Conservation (phyloP, 805 yeast species). For the Helenozyma baotianmanensis region DNA sequence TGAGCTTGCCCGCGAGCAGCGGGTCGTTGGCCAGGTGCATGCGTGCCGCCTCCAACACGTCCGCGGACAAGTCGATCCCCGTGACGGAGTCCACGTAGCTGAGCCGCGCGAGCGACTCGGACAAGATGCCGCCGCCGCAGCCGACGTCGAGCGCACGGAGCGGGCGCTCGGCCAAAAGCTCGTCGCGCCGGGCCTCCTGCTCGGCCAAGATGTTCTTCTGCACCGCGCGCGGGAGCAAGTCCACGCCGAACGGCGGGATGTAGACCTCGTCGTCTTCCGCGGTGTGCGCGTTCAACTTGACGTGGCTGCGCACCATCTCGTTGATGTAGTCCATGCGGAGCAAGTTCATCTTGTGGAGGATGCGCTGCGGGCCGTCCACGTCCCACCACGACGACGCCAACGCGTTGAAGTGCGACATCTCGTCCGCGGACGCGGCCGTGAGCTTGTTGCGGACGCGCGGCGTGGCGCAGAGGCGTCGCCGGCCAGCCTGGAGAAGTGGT, state of each 20-base stretch:
- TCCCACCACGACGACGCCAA: slow-evolving; percentile 99
- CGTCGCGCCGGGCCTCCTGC: slow-evolving; percentile 44
- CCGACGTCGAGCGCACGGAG: slow-evolving; percentile 79
- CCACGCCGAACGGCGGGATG: slow-evolving; percentile 73
- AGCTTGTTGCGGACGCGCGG: slow-evolving; percentile 8
- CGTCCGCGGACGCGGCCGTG: slow-evolving; percentile 52
- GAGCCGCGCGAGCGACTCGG: slow-evolving; percentile 82
- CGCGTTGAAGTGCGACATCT: slow-evolving; percentile 74
- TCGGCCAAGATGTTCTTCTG: slow-evolving; percentile 44
- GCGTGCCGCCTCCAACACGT: slow-evolving; percentile 76
- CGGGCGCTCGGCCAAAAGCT: slow-evolving; percentile 29
- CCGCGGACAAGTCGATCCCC: slow-evolving; percentile 84
- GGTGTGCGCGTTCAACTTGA: slow-evolving; percentile 35
- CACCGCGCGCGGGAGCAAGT: slow-evolving; percentile 59
- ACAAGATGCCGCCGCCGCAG: slow-evolving; percentile 95
- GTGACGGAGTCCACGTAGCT: slow-evolving; percentile 56
- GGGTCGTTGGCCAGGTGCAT: slow-evolving; percentile 69
- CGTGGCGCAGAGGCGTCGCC: neutral
- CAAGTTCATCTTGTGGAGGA: slow-evolving; percentile 90
- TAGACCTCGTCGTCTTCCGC: slow-evolving; percentile 46
- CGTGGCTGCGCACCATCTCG: slow-evolving; percentile 46
- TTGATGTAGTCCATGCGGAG: slow-evolving; percentile 83
- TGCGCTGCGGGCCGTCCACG: slow-evolving; percentile 84
- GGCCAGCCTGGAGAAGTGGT: neutral
- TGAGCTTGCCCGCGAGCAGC: slow-evolving; percentile 46